Evolutionary conservation across 306 rosid genomes (phyloP).

Genomic region (Astragalus glycyphyllos): DNA sequence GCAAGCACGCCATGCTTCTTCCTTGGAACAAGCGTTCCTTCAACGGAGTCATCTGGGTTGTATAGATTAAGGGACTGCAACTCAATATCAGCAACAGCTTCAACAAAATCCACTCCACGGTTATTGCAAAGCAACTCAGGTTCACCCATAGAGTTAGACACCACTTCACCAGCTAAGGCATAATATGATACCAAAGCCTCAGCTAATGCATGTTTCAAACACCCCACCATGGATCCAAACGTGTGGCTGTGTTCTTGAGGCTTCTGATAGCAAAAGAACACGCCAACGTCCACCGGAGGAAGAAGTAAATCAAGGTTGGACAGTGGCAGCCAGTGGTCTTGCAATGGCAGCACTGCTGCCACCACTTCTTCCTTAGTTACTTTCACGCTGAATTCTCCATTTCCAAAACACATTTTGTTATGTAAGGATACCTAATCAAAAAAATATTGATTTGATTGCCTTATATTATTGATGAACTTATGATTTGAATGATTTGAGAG

Average conservation of each 20-base stretch:
- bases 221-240: conserved; percentile 27
- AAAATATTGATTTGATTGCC: no score
- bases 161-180: conserved; percentile 65
- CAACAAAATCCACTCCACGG: conserved; percentile 69
- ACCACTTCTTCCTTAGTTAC: conserved; percentile 58
- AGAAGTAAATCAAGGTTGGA: conserved; percentile 78
- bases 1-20: conserved; percentile 65
- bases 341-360: conserved; percentile 61
- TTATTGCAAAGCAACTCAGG: conserved; percentile 72
- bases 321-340: conserved; percentile 69
- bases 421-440: no score
- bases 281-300: conserved; percentile 58
- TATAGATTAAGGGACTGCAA: conserved; percentile 56
- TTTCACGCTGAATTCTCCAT: conserved; percentile 41
- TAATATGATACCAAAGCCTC: conserved; percentile 57
- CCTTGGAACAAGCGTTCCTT: conserved; percentile 59
- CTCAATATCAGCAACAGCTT: conserved; percentile 65
- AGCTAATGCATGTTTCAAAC: conserved; percentile 56
- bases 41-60: conserved; percentile 57
- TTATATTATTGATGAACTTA: no score
- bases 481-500: no score
- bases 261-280: conserved; percentile 64
- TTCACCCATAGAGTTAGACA: conserved; percentile 54
- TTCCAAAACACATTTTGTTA: conserved; percentile 29
- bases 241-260: not conserved